Percentiles rank a stretch among this genome's conserved stretches.
Conservation (phyloP, 2,329 filamentous ascomycete species). For the Fusarium protoensiforme region DNA sequence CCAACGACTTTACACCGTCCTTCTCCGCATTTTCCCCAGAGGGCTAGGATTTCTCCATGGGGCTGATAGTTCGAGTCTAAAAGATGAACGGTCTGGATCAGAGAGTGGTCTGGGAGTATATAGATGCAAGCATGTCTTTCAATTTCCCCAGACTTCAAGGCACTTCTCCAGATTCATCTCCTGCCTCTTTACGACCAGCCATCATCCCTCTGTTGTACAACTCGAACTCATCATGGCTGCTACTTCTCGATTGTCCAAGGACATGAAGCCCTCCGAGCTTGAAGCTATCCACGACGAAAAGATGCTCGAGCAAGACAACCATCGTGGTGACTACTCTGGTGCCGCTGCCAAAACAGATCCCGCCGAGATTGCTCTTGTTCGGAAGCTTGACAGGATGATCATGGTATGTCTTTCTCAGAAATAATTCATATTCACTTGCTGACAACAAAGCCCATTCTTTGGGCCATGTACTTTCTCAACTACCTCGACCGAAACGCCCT, state of each 20-base stretch:
- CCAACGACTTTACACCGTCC: neutral
- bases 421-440: neutral
- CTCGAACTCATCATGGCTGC: neutral
- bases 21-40: constrained; percentile 13
- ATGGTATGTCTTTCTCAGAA: constrained; percentile 26
- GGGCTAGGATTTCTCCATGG: neutral
- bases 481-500: constrained; percentile 41
- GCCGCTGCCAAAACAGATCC: constrained; percentile 41
- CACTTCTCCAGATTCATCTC: neutral
- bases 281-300: constrained; percentile 11
- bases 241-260: neutral
- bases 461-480: constrained; percentile 40
- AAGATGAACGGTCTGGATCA: neutral
- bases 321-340: constrained; percentile 22
- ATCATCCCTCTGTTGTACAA: neutral
- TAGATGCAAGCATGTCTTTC: neutral
- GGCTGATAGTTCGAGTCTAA: neutral
- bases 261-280: neutral
- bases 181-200: neutral
- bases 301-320: neutral
- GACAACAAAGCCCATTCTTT: constrained; percentile 29
- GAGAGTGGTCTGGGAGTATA: neutral
- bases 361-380: constrained; percentile 37
- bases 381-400: constrained; percentile 39
- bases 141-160: neutral